Base-by-base conservation (phyloP, 176 grass and related monocot species). In the Alloteropsis semialata region DNA sequence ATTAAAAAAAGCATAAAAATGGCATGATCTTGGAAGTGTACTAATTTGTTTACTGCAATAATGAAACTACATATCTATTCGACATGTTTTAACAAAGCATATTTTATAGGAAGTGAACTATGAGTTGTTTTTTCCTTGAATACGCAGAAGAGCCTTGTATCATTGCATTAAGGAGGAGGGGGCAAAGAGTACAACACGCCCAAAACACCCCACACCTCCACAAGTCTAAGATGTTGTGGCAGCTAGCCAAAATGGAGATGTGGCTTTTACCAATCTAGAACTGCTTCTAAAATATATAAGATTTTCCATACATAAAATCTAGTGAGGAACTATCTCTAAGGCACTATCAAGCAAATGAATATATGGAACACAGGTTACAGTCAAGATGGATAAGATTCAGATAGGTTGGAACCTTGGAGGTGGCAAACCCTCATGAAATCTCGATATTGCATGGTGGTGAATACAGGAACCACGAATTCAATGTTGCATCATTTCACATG, bases 231-330 rank as follows among this genome's bases (percentile, higher is more conserved):
- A n/a, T n/a, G n/a, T n/a, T n/a, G n/a, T 16, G 51, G 30, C 33
- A 86, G 53, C 24, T 32, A 73, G 25, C 33, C 11, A 63, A 79
- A 86, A 73, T 18, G 42, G 17, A 70, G 29, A 48, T 68, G 50
- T 68, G 50, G 18, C 22, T 22, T 22, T 17, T 55, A 27, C 2
- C 38, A 49, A 70, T 64, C 33, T 42, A 5, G 2, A 49, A 21
- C n/a, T 10, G 28, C 15, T 59, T 78, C 11, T 62, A 50, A 77
- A 28, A 17, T 27, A 10, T 2, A 43, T 33, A 33, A 10, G n/a
- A 6, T 32, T 76, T 56, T 1, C 36, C 55, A 34, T 48, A 36
- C 24, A 65, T 4, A 44, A 2, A 6, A 84, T 77, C 75, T 7
- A 45, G 53, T 55, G 18, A 29, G 39, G 65, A 57, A 13, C 3